Base-by-base conservation (phyloP, 371 early-diverging fungal genomes). In the Circinella umbellata region DNA sequence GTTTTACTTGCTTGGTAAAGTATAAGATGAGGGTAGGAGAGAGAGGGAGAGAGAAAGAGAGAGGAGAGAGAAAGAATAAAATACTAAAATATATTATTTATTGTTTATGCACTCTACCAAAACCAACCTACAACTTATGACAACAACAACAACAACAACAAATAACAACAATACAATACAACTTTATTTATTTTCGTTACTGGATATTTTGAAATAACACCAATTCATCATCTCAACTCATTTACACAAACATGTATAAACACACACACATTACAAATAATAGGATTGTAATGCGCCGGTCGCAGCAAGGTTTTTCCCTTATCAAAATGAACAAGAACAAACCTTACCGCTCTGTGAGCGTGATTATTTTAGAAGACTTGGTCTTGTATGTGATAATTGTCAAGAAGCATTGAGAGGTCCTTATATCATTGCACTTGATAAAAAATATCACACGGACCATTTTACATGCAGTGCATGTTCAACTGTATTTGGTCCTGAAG, bases 381-480 rank as follows among this genome's bases (percentile, higher is more conserved):
- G 85, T 61, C 88, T 98, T 69, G 87, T 98, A 27, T 98, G 99
- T 73, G 93, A 91, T 37, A 86, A 89, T 53, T 99, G 99, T 80
- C 91, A 93, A 9, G 91, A 90, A 51, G 94, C 98, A 15, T 79
- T 99, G 34, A 87, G 95, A 61, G 96, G 95, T 34, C 91, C 95
- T 4, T 96, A 97, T 73, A 96, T 98, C 72, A 93, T 92, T 63
- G 99, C 97, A 0, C 80, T 95, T 60, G 93, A 91, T 61, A 90
- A 90, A 79, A 97, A 95, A 76, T 99, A 93, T 76, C 98, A 98
- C 71, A 86, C 96, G 49, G 95, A 98, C 69, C 99, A 98, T 76
- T 98, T 98, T 74, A 93, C 94, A 47, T 99, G 99, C 79, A 91
- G 93, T 34, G 91, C 92, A 36, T 99, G 99, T 68, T 86, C 92